Conservation (phyloP, 352 stramenopile genomes). For the Globisporangium splendens region DNA sequence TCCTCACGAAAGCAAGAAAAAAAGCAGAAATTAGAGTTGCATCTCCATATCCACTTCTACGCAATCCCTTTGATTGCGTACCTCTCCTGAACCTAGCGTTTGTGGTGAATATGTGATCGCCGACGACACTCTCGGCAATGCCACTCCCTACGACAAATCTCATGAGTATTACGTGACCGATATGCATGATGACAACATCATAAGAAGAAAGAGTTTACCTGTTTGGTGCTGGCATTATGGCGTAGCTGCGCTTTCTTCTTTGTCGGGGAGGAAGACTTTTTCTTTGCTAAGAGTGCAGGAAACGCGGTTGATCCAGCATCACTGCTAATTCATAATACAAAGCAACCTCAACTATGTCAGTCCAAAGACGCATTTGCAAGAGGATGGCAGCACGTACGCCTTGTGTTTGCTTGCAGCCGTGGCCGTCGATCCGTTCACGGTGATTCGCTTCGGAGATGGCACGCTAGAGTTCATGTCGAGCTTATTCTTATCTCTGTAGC, state of each 20-base stretch:
- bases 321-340: too few relatives aligned
- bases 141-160: slow-evolving; percentile 12
- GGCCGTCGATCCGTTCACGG: not conserved
- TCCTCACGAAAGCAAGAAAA: slow-evolving; percentile 30
- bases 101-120: slow-evolving; percentile 24
- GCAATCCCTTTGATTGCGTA: slow-evolving; percentile 12
- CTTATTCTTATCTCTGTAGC: not conserved
- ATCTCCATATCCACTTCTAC: not conserved
- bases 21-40: not conserved
- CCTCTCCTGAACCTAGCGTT: slow-evolving; percentile 51
- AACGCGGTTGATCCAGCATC: too few relatives aligned
- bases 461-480: not conserved
- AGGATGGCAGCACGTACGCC: not conserved
- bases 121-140: slow-evolving; percentile 38
- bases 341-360: not conserved
- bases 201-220: too few relatives aligned
- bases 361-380: not conserved
- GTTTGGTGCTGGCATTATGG: too few relatives aligned
- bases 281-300: too few relatives aligned
- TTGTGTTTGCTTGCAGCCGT: not conserved
- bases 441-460: not conserved
- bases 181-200: too few relatives aligned
- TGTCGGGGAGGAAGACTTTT: too few relatives aligned
- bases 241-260: too few relatives aligned
- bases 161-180: too few relatives aligned